Base-by-base conservation (phyloP, 2,329 filamentous ascomycete genomes). In the Colletotrichum abscissum region DNA sequence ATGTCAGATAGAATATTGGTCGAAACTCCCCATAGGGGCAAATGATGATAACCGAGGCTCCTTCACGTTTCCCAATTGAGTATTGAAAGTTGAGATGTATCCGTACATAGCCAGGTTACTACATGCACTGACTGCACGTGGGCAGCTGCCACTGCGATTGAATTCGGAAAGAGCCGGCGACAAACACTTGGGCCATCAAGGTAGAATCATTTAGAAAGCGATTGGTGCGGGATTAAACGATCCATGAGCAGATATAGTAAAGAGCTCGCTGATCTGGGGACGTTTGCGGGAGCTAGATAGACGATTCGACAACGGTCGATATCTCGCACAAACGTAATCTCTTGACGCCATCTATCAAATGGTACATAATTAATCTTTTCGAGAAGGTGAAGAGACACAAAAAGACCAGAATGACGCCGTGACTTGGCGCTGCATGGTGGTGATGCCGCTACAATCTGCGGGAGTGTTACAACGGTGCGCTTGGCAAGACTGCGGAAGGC, bases 311-410 rank as follows among this genome's bases (percentile, higher is more conserved):
- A 30, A 35, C 28, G 28, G 14, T 1, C 55, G 14, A 22, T 65
- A 73, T 73, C 66, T 69, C 66, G 66, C 70, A 69, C 66, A 42
- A 69, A 64, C 33, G 59, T n/a, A 65, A 63, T 69, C 55, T 73
- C 46, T 69, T 73, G 66, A 73, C 70, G 55, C 70, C 59, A 73
- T 73, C 12, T 30, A 49, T n/a, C 9, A n/a, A 22, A 65, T 65
- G 35, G 22, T 56, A 64, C 66, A 22, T 7, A 16, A 33, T 5
- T 1, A 19, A 60, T 73, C 55, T 33, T 60, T 63, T 73, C 42
- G n/a, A 73, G 70, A 73, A 73, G 66, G 70, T 69, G 70, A 56
- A 22, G 6, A 22, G 4, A 24, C 14, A 28, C n/a, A 56, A 49
- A 26, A n/a, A 46, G 46, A 11, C 46, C 60, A 49, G 16, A 55